phyloP scores from a whole-genome alignment of 305 asterid species.

The Fraxinus dipetala region DNA sequence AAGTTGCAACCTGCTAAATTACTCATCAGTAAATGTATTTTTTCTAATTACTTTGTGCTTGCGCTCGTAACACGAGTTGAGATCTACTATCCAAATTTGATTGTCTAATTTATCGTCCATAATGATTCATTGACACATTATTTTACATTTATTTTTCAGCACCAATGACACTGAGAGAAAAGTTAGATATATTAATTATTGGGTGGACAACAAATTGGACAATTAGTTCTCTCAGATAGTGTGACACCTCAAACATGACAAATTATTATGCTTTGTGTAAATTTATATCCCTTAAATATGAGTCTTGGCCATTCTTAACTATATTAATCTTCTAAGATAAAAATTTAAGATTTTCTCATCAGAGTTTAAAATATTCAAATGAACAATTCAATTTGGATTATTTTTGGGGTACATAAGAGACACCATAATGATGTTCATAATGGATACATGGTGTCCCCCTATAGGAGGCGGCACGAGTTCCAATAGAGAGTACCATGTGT shows the following conservation, averaged over 20 bases:
- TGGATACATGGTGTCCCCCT: too few species aligned
- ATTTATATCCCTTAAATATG: not conserved
- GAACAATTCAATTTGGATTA: too few species aligned
- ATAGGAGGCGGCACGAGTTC: too few species aligned
- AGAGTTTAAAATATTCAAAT: not conserved
- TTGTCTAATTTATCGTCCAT: too few species aligned
- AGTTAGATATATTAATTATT: not conserved
- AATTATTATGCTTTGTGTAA: not conserved
- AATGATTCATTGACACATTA: not conserved
- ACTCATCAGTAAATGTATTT: not conserved
- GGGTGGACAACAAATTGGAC: not conserved
- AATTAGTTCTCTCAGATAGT: not conserved
- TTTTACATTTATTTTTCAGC: not conserved
- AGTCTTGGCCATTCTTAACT: not conserved
- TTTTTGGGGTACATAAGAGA: too few species aligned
- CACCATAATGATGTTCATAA: too few species aligned
- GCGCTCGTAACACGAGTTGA: not conserved
- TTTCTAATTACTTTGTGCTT: not conserved
- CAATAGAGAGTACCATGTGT: too few species aligned
- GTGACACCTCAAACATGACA: not conserved
- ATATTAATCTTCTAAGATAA: not conserved
- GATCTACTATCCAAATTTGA: too few species aligned
- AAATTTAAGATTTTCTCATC: not conserved
- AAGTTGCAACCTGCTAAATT: constrained; percentile 45
- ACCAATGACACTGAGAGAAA: not conserved